phyloP scores from a whole-genome alignment of 2,329 filamentous ascomycete genomes.

The Ceratocystis cacaofunesta region DNA sequence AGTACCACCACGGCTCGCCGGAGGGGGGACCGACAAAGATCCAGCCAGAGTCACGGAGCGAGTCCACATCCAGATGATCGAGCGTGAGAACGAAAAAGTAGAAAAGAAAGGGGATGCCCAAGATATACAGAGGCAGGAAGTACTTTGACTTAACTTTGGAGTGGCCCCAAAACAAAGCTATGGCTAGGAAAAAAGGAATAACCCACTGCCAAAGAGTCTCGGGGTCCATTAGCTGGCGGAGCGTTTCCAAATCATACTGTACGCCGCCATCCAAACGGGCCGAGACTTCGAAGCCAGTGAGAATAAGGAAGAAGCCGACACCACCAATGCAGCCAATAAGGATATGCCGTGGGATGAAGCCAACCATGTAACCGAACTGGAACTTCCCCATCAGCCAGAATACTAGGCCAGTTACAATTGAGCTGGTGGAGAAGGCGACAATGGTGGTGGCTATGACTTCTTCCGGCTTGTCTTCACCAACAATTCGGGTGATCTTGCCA shows the following conservation, averaged over 20 bases:
- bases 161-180: conserved; percentile 62
- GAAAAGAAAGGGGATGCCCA: conserved; percentile 60
- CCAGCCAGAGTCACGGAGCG: conserved; percentile 64
- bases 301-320: conserved; percentile 85
- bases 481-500: conserved; percentile 60
- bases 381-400: conserved; percentile 86
- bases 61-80: conserved; percentile 49
- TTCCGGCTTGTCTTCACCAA: conserved; percentile 68
- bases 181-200: conserved; percentile 60
- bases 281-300: conserved; percentile 86
- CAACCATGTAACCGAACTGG: conserved; percentile 79
- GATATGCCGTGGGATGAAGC: conserved; percentile 93
- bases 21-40: conserved; percentile 76
- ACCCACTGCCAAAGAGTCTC: conserved; percentile 74
- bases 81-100: conserved; percentile 62
- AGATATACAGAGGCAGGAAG: conserved; percentile 74
- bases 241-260: conserved; percentile 62
- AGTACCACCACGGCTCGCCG: conserved; percentile 89
- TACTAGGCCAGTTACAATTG: conserved; percentile 75
- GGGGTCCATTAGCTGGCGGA: conserved; percentile 55
- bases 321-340: conserved; percentile 94
- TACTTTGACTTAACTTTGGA: conserved; percentile 66
- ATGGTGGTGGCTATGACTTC: conserved; percentile 91
- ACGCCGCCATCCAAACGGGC: conserved; percentile 75
- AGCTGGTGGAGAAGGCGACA: conserved; percentile 76